phyloP scores from a whole-genome alignment of 306 rosid genomes.

The Castanea mollissima region DNA sequence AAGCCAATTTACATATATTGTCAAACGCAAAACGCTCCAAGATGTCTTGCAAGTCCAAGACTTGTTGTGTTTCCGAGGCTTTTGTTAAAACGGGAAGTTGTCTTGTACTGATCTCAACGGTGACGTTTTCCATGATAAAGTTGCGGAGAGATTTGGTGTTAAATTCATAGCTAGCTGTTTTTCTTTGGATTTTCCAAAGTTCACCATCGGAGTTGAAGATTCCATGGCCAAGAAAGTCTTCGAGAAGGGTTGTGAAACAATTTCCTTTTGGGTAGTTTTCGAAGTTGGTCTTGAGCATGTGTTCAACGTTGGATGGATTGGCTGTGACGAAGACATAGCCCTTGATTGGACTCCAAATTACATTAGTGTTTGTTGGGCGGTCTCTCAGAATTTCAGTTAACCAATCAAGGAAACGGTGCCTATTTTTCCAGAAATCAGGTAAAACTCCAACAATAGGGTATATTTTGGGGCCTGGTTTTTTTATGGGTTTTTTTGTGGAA shows the following conservation, averaged over 20 bases:
- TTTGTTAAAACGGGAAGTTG: too few species aligned
- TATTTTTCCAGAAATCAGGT: conserved; percentile 48
- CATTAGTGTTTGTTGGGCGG: conserved; percentile 46
- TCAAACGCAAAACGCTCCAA: conserved; percentile 73
- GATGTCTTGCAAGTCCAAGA: conserved; percentile 55
- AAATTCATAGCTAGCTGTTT: too few species aligned
- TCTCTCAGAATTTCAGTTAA: conserved; percentile 40
- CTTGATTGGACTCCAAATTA: conserved; percentile 37
- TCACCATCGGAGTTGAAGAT: too few species aligned
- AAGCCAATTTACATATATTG: conserved; percentile 62
- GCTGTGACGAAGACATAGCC: conserved; percentile 47
- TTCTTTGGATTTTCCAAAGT: too few species aligned
- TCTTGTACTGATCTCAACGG: too few species aligned
- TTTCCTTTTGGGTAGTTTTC: conserved; percentile 71
- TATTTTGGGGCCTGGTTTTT: conserved; percentile 34
- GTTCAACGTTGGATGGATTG: conserved; percentile 50
- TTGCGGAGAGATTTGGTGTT: too few species aligned
- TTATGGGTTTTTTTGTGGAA: background rate
- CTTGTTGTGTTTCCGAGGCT: too few species aligned
- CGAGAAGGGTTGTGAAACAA: conserved; percentile 30
- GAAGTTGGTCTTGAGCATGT: conserved; percentile 26
- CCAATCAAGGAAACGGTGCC: conserved; percentile 68
- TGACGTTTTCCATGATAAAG: too few species aligned
- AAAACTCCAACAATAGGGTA: conserved; percentile 52
- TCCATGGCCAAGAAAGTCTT: conserved; percentile 48